Evolutionary conservation across 2,329 filamentous ascomycete species (phyloP).

Genomic region (Nemania sp.): DNA sequence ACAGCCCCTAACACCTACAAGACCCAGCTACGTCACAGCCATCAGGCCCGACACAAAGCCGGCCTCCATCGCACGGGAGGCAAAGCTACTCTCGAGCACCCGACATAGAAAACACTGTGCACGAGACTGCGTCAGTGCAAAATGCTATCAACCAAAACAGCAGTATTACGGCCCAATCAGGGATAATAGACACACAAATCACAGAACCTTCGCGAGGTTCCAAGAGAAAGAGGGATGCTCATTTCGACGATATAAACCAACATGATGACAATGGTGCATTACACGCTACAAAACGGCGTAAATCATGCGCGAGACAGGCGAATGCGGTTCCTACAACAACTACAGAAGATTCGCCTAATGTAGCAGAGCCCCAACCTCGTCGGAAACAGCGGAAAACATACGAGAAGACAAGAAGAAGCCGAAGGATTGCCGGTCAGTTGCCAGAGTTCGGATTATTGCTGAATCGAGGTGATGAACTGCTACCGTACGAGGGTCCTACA

Average conservation of each 20-base stretch:
- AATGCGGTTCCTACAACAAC: background rate
- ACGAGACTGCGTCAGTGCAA: background rate
- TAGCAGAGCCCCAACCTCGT: background rate
- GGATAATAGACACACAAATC: background rate
- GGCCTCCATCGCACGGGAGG: background rate
- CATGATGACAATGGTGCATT: background rate
- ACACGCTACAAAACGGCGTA: constrained; percentile 1
- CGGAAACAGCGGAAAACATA: constrained; percentile 19
- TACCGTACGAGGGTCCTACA: background rate
- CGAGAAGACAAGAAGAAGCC: constrained; percentile 4
- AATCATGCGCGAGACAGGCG: background rate
- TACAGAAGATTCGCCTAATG: background rate
- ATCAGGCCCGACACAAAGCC: background rate
- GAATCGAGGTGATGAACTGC: constrained; percentile 5
- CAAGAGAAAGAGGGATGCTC: constrained; percentile 9
- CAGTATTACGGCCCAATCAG: background rate
- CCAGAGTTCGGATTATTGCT: constrained; percentile 15
- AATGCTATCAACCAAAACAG: background rate
- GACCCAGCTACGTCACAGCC: background rate
- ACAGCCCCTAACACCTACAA: background rate
- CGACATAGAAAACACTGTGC: background rate
- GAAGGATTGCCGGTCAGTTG: constrained; percentile 2
- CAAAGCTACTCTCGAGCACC: background rate
- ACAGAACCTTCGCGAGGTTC: background rate
- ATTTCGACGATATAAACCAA: background rate